Evolutionary conservation across 768 basidiomycete genomes (phyloP), one percentile per base, ranked within the genome.

Genomic region (Cantharellus anzutake): DNA sequence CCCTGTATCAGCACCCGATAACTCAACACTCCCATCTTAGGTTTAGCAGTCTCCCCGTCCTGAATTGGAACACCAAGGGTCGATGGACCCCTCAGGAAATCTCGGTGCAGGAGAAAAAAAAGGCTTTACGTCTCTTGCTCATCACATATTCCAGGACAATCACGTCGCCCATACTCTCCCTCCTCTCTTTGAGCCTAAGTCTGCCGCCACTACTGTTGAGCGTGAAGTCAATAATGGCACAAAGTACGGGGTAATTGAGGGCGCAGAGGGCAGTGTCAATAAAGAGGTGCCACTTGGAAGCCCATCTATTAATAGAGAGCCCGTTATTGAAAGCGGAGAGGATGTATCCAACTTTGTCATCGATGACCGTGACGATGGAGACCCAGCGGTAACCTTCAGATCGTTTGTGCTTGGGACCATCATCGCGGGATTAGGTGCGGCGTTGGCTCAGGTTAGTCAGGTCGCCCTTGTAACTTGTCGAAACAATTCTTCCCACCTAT

Each of bases 401-500:
- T 81, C 80, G 2, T 62, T 79, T 11, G 64, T 76, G 40, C 65
- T 81, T n/a, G 80, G 79, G 2, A 80, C 80, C 0, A 60, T 78
- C 0, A 72, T 80, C 63, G 78, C 79, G 29, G 79, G 76, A 5
- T 70, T 82, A 35, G 79, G 79, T 4, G 79, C 81, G n/a, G 75
- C 78, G 4, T 68, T 82, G 48, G 71, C 70, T 59, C 78, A 82
- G 75, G 79, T 78, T 59, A 11, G 70, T 61, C n/a, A 39, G 20
- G 42, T 37, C 44, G 11, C 44, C 11, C 11, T 48, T 39, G 34
- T 39, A 58, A 48, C 58, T 29, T 51, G 20, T 29, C 20, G 20
- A 29, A 42, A 58, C 44, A 42, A 2, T 2, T 39, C 5, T 41
- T 38, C n/a, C 41, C 5, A 50, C 14, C 5, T 29, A 11, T 5